These are phyloP conservation scores for Tetragonia tetragonoides DNA, from an alignment of 148 eudicot species.

Conservation along the genomic window DNA sequence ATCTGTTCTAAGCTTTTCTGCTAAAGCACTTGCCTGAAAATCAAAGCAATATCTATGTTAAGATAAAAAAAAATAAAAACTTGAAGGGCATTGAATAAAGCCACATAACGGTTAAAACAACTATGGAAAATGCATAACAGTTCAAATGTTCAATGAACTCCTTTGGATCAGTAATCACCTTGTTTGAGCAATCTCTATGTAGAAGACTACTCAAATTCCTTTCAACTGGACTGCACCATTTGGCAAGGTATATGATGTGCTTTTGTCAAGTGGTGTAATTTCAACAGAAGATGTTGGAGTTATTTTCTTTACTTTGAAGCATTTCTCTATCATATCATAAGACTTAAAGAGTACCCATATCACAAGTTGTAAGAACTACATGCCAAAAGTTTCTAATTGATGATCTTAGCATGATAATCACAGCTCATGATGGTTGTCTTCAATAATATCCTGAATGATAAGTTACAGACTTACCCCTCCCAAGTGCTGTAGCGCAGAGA, in stretches of 20 bases:
- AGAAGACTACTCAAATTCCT: background rate
- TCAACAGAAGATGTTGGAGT: background rate
- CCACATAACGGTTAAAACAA: background rate
- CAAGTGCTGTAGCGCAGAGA: constrained; percentile 50
- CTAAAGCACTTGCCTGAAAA: constrained; percentile 60
- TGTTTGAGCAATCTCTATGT: background rate
- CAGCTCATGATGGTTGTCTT: background rate
- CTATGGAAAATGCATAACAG: background rate
- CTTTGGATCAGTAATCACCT: no score
- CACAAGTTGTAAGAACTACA: no score
- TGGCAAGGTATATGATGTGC: background rate
- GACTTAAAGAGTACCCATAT: background rate
- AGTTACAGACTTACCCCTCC: constrained; percentile 64
- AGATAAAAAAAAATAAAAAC: no score
- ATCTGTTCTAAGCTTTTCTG: constrained; percentile 51
- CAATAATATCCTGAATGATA: background rate
- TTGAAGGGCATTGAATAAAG: background rate
- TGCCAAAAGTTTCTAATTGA: background rate
- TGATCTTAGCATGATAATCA: background rate
- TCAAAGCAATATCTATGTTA: background rate
- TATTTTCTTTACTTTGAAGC: background rate
- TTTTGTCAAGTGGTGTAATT: background rate
- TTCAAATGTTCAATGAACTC: background rate
- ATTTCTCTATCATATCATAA: background rate
- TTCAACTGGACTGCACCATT: background rate